Percentiles rank a stretch among this genome's conserved stretches.
Conservation (phyloP, 106 monocot species). For the Dioscorea dumetorum region DNA sequence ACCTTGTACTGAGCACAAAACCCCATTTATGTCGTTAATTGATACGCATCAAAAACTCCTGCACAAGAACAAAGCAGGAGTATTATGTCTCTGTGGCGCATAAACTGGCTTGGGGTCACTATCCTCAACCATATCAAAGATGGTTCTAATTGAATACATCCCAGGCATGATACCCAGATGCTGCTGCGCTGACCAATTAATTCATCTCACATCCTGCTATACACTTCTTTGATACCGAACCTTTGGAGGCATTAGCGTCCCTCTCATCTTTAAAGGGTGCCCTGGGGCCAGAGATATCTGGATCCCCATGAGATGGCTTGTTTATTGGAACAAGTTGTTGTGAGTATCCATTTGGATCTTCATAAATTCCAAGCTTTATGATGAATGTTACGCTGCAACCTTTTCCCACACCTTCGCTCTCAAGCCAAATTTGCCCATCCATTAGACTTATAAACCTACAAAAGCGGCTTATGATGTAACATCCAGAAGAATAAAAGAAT, state of each 20-base stretch:
- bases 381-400: conserved; percentile 76
- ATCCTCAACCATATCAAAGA: conserved; percentile 1
- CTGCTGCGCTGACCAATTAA: neutral
- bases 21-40: too few relatives aligned
- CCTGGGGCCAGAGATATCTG: conserved; percentile 13
- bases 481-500: too few relatives aligned
- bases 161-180: neutral
- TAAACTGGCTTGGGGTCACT: neutral
- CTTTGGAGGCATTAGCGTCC: conserved; percentile 1
- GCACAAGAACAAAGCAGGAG: too few relatives aligned
- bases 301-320: conserved; percentile 9
- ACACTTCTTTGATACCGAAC: conserved; percentile 6
- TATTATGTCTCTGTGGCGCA: neutral
- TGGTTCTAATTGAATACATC: neutral
- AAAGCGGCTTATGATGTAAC: neutral
- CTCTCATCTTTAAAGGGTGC: conserved; percentile 9
- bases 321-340: conserved; percentile 30
- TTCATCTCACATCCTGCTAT: neutral
- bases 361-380: conserved; percentile 62
- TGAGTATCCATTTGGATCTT: conserved; percentile 22
- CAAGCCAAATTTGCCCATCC: conserved; percentile 88
- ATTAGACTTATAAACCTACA: conserved; percentile 77
- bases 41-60: too few relatives aligned
- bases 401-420: conserved; percentile 84
- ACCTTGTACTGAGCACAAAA: too few relatives aligned